Conservation (phyloP, 2,329 filamentous ascomycete genomes). For the Pseudopyricularia javanii region DNA sequence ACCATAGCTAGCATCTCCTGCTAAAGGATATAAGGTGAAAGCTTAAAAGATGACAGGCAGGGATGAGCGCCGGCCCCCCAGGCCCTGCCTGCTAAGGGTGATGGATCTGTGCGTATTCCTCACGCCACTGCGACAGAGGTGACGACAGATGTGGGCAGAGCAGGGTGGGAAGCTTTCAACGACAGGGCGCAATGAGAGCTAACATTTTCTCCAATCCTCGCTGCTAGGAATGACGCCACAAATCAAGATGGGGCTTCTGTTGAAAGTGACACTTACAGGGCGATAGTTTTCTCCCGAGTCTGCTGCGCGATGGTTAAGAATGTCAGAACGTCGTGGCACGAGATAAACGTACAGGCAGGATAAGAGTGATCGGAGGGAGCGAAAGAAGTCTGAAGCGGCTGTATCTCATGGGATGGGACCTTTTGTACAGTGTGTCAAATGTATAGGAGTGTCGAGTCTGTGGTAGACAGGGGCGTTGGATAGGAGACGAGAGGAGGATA, state of each 20-base stretch:
- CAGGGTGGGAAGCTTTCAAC: neutral
- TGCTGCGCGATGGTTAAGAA: conserved; percentile 27
- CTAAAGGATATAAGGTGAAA: neutral
- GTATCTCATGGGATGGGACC: neutral
- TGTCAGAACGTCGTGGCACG: conserved; percentile 7
- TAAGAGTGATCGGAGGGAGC: conserved; percentile 8
- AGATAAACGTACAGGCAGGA: conserved; percentile 5
- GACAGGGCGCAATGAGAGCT: neutral
- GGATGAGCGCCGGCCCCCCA: neutral
- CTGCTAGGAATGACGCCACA: neutral
- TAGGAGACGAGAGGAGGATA: neutral
- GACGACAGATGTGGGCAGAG: neutral
- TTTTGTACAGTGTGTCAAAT: conserved; percentile 14
- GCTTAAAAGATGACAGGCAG: neutral
- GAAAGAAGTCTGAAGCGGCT: neutral
- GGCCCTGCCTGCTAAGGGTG: neutral
- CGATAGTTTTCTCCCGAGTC: conserved; percentile 50
- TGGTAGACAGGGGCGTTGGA: neutral
- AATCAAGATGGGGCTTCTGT: neutral
- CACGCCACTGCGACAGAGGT: neutral
- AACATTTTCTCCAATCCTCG: neutral
- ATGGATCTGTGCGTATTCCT: neutral
- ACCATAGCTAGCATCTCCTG: neutral
- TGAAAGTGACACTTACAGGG: conserved; percentile 33
- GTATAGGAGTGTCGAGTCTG: neutral